Evolutionary conservation across 176 grass and related monocot genomes (phyloP).

Genomic region (Saccharum spontaneum): DNA sequence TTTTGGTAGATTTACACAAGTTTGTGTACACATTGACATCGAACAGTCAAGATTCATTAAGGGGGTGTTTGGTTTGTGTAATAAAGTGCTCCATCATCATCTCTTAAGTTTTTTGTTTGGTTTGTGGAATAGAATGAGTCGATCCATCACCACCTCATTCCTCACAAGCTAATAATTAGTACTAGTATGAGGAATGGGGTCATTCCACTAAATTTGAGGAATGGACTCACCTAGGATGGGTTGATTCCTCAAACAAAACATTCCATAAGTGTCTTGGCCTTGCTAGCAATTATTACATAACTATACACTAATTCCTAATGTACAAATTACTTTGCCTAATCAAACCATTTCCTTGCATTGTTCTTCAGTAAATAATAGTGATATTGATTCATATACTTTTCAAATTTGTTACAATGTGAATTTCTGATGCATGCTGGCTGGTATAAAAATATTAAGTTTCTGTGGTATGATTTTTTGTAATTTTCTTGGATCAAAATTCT

Average conservation of each 20-base stretch:
- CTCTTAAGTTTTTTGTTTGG: background rate
- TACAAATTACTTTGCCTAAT: background rate
- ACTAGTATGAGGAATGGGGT: background rate
- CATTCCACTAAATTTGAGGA: background rate
- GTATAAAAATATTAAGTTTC: background rate
- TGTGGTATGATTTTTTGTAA: background rate
- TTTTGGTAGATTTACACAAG: background rate
- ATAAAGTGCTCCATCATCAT: background rate
- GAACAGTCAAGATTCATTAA: background rate
- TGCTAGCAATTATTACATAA: background rate
- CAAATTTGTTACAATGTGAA: background rate
- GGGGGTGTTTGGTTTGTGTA: background rate
- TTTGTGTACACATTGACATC: background rate
- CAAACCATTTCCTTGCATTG: background rate
- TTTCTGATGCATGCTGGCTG: background rate
- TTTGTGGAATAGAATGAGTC: background rate
- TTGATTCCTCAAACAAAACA: background rate
- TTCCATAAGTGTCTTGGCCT: background rate
- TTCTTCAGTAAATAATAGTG: background rate
- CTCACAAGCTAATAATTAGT: background rate
- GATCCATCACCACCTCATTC: background rate
- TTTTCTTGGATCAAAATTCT: slow-evolving; percentile 9
- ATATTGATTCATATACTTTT: background rate
- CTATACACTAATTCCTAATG: background rate
- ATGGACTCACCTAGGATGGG: background rate